Percentiles rank a stretch among this genome's conserved stretches.
phyloP scores from a whole-genome alignment of 2,329 filamentous ascomycete genomes.

The Pyrenophora teres region DNA sequence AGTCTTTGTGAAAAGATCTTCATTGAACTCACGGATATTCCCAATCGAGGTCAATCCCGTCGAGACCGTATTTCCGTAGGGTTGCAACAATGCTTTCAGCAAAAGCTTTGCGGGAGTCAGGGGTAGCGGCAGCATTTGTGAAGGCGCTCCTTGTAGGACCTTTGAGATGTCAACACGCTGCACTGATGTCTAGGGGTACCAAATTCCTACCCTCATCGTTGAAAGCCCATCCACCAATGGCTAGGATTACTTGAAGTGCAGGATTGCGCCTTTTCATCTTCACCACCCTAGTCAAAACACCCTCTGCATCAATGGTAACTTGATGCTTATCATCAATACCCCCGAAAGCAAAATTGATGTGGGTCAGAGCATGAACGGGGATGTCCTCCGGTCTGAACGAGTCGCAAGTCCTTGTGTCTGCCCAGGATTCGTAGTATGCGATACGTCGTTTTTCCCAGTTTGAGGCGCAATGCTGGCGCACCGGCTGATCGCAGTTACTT shows the following conservation, averaged over 20 bases:
- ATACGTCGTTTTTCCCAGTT: neutral
- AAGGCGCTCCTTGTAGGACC: too few species aligned
- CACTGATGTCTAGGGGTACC: conserved; percentile 27
- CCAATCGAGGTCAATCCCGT: conserved; percentile 54
- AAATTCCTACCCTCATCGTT: conserved; percentile 44
- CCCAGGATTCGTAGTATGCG: conserved; percentile 21
- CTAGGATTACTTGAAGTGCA: conserved; percentile 42
- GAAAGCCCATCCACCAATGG: conserved; percentile 50
- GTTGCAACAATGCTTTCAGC: too few species aligned
- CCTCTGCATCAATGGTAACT: conserved; percentile 6
- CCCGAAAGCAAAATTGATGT: conserved; percentile 19
- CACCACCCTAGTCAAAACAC: neutral
- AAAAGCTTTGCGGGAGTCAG: too few species aligned
- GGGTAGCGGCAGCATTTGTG: too few species aligned
- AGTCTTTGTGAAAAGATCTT: too few species aligned
- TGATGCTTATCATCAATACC: conserved; percentile 8
- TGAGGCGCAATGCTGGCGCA: neutral
- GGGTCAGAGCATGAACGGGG: conserved; percentile 1
- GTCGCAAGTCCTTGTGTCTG: neutral
- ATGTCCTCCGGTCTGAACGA: conserved; percentile 11
- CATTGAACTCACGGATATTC: conserved; percentile 1
- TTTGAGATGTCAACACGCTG: too few species aligned
- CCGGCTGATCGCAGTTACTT: neutral
- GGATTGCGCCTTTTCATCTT: conserved; percentile 38
- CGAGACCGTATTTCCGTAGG: conserved; percentile 31